Evolutionary conservation across 352 stramenopile genomes (phyloP).

Genomic region (Phytophthora pluvialis): DNA sequence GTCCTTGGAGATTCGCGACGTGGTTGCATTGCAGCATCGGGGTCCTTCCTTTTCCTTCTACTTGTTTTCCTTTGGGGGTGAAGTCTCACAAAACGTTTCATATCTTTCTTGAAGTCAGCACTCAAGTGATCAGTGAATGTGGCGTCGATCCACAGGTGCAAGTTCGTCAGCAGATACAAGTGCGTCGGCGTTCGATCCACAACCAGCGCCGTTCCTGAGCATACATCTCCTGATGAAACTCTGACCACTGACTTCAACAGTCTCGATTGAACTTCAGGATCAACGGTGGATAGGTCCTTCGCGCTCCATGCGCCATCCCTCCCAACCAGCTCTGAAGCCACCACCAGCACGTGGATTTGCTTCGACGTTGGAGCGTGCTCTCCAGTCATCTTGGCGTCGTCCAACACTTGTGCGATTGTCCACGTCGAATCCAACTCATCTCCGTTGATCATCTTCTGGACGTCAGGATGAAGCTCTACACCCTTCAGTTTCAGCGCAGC

Average conservation of each 20-base stretch:
- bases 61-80: not conserved
- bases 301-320: not conserved
- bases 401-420: no score
- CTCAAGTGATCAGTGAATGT: slow-evolving; percentile 1
- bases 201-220: slow-evolving; percentile 2
- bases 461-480: no score
- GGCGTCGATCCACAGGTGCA: not conserved
- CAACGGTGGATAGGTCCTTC: not conserved
- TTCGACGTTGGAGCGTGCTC: no score
- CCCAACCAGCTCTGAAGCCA: not conserved
- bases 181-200: slow-evolving; percentile 1
- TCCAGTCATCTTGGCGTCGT: no score
- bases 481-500: no score
- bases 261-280: slow-evolving; percentile 1
- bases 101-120: not conserved
- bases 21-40: no score
- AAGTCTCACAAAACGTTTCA: not conserved
- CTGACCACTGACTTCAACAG: slow-evolving; percentile 2
- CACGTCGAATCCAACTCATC: no score
- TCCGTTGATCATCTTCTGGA: no score
- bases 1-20: no score
- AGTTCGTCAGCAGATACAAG: slow-evolving; percentile 11
- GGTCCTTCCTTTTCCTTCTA: no score
- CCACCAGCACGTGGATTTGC: not conserved
- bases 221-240: not conserved